These are phyloP conservation scores for Dactylellina leptospora DNA, from an alignment of 2,329 filamentous ascomycete genomes.

Conservation along the genomic window DNA sequence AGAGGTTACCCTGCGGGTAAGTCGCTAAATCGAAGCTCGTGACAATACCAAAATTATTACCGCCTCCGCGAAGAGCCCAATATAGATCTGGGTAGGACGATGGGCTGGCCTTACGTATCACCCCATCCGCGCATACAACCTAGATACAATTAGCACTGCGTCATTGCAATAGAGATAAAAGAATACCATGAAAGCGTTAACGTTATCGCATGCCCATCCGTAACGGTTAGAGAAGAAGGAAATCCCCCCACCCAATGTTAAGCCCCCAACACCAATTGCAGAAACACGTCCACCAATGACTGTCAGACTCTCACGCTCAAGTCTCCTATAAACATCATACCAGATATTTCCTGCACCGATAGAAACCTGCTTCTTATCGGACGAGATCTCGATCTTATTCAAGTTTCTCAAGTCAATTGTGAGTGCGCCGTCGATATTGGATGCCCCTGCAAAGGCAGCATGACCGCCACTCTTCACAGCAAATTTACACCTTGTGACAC, in stretches of 20 bases:
- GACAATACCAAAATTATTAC: slow-evolving; percentile 59
- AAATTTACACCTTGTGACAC: slow-evolving; percentile 59
- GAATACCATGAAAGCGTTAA: slow-evolving; percentile 64
- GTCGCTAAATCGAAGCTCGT: slow-evolving; percentile 56
- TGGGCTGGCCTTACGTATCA: slow-evolving; percentile 63
- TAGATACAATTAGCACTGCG: too few relatives aligned
- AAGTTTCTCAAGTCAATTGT: slow-evolving; percentile 64
- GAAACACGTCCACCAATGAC: slow-evolving; percentile 63
- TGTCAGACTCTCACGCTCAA: slow-evolving; percentile 62
- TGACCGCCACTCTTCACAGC: slow-evolving; percentile 69
- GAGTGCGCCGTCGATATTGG: slow-evolving; percentile 65
- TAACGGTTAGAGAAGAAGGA: slow-evolving; percentile 63
- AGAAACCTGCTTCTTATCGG: slow-evolving; percentile 59
- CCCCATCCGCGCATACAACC: slow-evolving; percentile 66
- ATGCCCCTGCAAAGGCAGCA: slow-evolving; percentile 63
- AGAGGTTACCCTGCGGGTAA: slow-evolving; percentile 58
- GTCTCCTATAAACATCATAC: slow-evolving; percentile 61
- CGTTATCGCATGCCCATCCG: slow-evolving; percentile 66
- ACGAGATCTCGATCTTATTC: slow-evolving; percentile 59
- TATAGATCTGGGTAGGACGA: slow-evolving; percentile 62
- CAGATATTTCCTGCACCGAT: slow-evolving; percentile 64
- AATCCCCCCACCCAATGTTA: slow-evolving; percentile 63
- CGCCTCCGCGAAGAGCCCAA: slow-evolving; percentile 57
- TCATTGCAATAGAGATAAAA: too few relatives aligned
- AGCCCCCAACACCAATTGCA: slow-evolving; percentile 63